Percentiles rank a stretch among this genome's conserved stretches.
Evolutionary conservation across 73 alveolate species (phyloP).

Genomic region (Durusdinium trenchii): DNA sequence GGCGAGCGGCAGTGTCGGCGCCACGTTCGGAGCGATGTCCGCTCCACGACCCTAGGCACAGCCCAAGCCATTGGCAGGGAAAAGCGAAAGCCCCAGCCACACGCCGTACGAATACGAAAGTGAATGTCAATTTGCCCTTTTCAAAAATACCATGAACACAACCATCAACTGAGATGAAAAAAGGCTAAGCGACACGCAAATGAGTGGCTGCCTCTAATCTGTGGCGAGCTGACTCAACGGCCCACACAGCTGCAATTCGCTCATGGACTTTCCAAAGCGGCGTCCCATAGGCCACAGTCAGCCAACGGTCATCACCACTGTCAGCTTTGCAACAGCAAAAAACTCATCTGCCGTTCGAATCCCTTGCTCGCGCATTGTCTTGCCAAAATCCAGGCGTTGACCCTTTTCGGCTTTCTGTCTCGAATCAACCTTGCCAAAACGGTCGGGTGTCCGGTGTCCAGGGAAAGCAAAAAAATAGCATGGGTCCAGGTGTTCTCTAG

Average conservation of each 20-base stretch:
- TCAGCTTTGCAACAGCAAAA: background rate
- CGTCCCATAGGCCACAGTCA: background rate
- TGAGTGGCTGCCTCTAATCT: background rate
- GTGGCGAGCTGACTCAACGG: background rate
- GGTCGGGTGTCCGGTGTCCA: conserved; percentile 25
- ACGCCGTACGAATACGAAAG: too few species aligned
- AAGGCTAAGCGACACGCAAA: too few species aligned
- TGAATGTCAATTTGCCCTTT: too few species aligned
- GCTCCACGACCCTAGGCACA: too few species aligned
- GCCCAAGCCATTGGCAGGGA: too few species aligned
- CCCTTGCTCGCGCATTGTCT: background rate
- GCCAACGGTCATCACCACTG: conserved; percentile 32
- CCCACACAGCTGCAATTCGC: background rate
- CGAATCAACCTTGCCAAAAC: background rate
- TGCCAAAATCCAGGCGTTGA: background rate
- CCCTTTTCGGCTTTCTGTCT: background rate
- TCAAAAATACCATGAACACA: too few species aligned
- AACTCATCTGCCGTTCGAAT: background rate
- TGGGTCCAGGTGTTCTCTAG: background rate
- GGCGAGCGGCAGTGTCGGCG: too few species aligned
- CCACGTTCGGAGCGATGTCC: too few species aligned
- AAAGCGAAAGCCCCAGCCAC: too few species aligned
- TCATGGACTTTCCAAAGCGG: background rate
- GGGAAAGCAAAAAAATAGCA: background rate
- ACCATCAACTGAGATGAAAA: too few species aligned